Percentiles rank a stretch among this genome's conserved stretches.
phyloP scores from a whole-genome alignment of 495 filamentous ascomycete genomes.

The Penicillium waksmanii region DNA sequence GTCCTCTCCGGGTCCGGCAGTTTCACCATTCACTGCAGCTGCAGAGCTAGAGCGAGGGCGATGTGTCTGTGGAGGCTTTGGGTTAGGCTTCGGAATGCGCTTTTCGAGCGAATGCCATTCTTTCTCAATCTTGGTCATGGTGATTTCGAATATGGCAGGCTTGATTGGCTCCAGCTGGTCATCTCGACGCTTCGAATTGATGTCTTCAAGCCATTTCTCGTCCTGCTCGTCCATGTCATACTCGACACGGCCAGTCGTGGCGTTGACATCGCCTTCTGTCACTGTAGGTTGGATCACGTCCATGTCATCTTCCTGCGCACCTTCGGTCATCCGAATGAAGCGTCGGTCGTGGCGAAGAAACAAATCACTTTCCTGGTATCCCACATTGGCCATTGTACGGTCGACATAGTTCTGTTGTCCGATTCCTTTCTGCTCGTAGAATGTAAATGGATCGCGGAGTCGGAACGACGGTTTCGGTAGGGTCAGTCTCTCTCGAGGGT shows the following conservation, averaged over 20 bases:
- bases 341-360: constrained; percentile 76
- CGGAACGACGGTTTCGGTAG: constrained; percentile 66
- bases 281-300: constrained; percentile 63
- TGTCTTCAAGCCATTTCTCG: constrained; percentile 88
- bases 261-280: constrained; percentile 64
- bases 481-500: constrained; percentile 67
- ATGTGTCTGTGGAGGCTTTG: constrained; percentile 92
- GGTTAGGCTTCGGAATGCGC: constrained; percentile 92
- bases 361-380: constrained; percentile 91
- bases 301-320: constrained; percentile 79
- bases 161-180: constrained; percentile 80
- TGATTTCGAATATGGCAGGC: constrained; percentile 92
- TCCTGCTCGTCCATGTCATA: constrained; percentile 99
- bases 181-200: constrained; percentile 74
- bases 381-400: constrained; percentile 88
- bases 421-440: constrained; percentile 62
- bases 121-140: constrained; percentile 98
- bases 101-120: constrained; percentile 97
- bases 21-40: constrained; percentile 89
- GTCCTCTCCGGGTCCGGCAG: constrained; percentile 79
- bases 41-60: constrained; percentile 88
- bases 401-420: constrained; percentile 77
- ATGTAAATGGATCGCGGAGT: constrained; percentile 60
- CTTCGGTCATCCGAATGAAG: constrained; percentile 78
- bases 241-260: constrained; percentile 77